A percentile compares a stretch with the other conserved stretches of the same genome.
Evolutionary conservation across 2,329 filamentous ascomycete species (phyloP).

Genomic region (Colletotrichum kahawae): DNA sequence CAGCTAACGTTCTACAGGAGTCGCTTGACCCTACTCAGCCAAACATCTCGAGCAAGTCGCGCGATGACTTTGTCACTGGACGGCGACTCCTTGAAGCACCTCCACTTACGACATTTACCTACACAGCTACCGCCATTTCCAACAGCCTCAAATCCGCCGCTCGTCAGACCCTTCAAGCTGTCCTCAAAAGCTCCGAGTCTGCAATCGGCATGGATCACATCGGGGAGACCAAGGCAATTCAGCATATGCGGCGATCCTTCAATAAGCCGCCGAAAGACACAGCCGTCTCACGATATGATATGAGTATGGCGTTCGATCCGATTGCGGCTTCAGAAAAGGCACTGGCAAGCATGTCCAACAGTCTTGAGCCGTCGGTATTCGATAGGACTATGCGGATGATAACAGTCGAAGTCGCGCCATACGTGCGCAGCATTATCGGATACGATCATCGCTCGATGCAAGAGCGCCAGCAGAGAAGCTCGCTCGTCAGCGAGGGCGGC

Average conservation of each 20-base stretch:
- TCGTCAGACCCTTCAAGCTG: constrained; percentile 1
- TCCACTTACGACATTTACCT: constrained; percentile 31
- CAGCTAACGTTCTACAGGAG: constrained; percentile 40
- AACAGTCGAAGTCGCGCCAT: constrained; percentile 82
- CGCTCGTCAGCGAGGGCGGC: constrained; percentile 65
- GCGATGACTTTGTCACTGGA: constrained; percentile 58
- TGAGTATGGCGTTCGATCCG: constrained; percentile 65
- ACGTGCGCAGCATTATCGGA: constrained; percentile 82
- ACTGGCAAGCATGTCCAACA: constrained; percentile 33
- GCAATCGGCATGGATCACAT: constrained; percentile 23
- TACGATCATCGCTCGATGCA: constrained; percentile 76
- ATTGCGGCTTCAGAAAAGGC: constrained; percentile 58
- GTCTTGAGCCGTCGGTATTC: constrained; percentile 74
- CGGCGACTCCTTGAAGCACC: constrained; percentile 53
- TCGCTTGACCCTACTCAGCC: constrained; percentile 69
- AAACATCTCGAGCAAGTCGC: constrained; percentile 49
- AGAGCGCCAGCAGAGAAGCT: constrained; percentile 64
- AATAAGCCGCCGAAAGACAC: constrained; percentile 20
- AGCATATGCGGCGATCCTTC: constrained; percentile 44
- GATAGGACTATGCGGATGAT: constrained; percentile 73
- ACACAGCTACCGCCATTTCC: constrained; percentile 9
- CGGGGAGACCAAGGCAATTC: constrained; percentile 36
- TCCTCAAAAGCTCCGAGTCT: not conserved
- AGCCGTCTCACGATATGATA: constrained; percentile 53
- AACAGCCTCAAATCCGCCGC: constrained; percentile 13